phyloP scores from a whole-genome alignment of 129 eudicot species.

The Glebionis coronaria region DNA sequence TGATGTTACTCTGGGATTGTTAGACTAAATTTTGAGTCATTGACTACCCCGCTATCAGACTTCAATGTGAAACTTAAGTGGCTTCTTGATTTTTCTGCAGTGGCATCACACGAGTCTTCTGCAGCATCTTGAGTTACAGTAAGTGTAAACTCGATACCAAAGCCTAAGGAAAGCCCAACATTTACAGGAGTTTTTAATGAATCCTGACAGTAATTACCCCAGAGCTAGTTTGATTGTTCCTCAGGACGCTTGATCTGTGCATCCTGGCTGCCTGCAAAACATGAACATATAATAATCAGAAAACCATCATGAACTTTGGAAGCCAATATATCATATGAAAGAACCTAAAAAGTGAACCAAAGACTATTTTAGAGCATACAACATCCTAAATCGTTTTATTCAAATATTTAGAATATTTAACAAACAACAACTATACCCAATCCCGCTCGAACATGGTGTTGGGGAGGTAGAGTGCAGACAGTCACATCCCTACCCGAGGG shows the following conservation, averaged over 20 bases:
- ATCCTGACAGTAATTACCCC: constrained; percentile 28
- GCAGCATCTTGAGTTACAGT: constrained; percentile 23
- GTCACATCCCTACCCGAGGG: too few species aligned
- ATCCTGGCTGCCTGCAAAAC: constrained; percentile 45
- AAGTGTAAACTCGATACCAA: constrained; percentile 16
- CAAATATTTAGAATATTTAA: too few species aligned
- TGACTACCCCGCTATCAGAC: constrained; percentile 21
- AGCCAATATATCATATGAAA: too few species aligned
- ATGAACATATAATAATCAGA: too few species aligned
- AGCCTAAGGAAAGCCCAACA: constrained; percentile 13
- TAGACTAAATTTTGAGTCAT: constrained; percentile 27
- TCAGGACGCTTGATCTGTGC: constrained; percentile 27
- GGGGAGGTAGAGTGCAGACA: too few species aligned
- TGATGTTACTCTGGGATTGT: constrained; percentile 33
- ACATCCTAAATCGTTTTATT: too few species aligned
- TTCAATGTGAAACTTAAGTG: constrained; percentile 13
- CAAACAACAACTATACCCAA: too few species aligned
- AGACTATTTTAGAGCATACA: too few species aligned
- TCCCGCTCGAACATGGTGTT: too few species aligned
- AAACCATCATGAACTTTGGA: too few species aligned
- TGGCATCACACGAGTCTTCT: constrained; percentile 8
- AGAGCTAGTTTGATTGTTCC: constrained; percentile 24
- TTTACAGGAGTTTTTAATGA: constrained; percentile 8
- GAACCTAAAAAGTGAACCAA: too few species aligned
- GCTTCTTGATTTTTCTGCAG: constrained; percentile 31